These are phyloP conservation scores for Murraya koenigii DNA, from an alignment of 345 rosid genomes.

Conservation along the genomic window DNA sequence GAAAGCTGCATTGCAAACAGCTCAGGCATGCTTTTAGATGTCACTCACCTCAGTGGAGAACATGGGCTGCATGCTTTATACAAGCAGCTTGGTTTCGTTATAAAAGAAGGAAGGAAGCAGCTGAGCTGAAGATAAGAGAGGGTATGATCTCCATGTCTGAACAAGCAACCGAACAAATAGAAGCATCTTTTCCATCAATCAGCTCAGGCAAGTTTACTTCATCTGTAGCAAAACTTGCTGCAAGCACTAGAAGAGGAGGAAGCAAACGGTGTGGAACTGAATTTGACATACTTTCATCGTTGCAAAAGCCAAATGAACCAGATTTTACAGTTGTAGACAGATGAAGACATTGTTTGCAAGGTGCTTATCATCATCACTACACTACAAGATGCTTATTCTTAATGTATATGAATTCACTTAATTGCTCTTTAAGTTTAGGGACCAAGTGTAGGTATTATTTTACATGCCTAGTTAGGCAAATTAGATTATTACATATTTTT, in stretches of 20 bases:
- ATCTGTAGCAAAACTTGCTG: slow-evolving; percentile 23
- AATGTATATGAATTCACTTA: background rate
- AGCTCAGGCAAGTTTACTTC: slow-evolving; percentile 12
- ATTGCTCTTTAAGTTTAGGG: background rate
- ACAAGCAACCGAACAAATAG: background rate
- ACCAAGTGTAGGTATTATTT: background rate
- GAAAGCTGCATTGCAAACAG: slow-evolving; percentile 46
- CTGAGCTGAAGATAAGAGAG: slow-evolving; percentile 35
- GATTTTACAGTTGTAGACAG: slow-evolving; percentile 38
- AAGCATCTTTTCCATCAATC: background rate
- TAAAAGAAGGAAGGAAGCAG: slow-evolving; percentile 35
- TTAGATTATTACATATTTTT: background rate
- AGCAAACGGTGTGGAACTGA: slow-evolving; percentile 29
- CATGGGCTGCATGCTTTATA: slow-evolving; percentile 56
- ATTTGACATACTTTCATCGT: slow-evolving; percentile 15
- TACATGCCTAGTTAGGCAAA: background rate
- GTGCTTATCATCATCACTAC: background rate
- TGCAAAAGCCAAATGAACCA: slow-evolving; percentile 46
- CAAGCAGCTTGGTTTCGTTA: slow-evolving; percentile 53
- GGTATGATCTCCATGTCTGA: background rate
- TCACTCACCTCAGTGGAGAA: slow-evolving; percentile 57
- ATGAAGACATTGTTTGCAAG: slow-evolving; percentile 9
- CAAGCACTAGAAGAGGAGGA: slow-evolving; percentile 32
- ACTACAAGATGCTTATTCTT: background rate
- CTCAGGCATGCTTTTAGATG: slow-evolving; percentile 44